phyloP scores from a whole-genome alignment of 2,329 filamentous ascomycete genomes.

The Aspergillus eucalypticola region DNA sequence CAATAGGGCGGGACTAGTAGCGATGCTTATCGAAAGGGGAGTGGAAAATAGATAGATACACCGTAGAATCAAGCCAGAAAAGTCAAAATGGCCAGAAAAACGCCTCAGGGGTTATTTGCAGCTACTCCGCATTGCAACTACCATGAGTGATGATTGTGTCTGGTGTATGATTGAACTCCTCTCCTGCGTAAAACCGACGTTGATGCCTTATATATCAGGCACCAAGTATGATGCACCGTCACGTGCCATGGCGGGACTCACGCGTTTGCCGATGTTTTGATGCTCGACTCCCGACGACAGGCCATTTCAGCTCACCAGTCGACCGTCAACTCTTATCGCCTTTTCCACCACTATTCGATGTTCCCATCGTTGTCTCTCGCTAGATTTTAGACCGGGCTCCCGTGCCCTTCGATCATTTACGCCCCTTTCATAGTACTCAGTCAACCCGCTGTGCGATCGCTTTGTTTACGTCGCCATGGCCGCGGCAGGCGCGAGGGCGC shows the following conservation, averaged over 20 bases:
- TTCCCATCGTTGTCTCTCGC: not conserved
- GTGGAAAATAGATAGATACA: not conserved
- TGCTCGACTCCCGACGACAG: constrained; percentile 18
- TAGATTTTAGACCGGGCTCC: constrained; percentile 8
- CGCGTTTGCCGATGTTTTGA: constrained; percentile 25
- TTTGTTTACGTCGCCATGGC: constrained; percentile 46
- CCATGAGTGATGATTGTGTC: not conserved
- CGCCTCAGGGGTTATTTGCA: not conserved
- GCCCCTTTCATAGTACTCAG: not conserved
- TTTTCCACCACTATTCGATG: constrained; percentile 19
- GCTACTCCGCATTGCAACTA: not conserved
- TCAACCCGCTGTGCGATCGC: constrained; percentile 14
- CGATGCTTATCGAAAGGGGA: not conserved
- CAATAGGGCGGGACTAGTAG: not conserved
- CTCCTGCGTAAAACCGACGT: not conserved
- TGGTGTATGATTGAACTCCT: not conserved
- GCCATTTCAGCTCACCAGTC: constrained; percentile 16
- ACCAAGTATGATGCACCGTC: constrained; percentile 12
- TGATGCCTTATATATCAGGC: constrained; percentile 10
- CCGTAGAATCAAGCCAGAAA: not conserved
- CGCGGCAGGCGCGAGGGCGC: constrained; percentile 39
- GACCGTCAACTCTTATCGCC: constrained; percentile 9
- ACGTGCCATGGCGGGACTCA: constrained; percentile 21
- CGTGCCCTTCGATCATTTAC: constrained; percentile 1
- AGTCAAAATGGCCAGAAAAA: not conserved